Evolutionary conservation across 805 yeast genomes (phyloP).

Genomic region (Candida lessepsii): DNA sequence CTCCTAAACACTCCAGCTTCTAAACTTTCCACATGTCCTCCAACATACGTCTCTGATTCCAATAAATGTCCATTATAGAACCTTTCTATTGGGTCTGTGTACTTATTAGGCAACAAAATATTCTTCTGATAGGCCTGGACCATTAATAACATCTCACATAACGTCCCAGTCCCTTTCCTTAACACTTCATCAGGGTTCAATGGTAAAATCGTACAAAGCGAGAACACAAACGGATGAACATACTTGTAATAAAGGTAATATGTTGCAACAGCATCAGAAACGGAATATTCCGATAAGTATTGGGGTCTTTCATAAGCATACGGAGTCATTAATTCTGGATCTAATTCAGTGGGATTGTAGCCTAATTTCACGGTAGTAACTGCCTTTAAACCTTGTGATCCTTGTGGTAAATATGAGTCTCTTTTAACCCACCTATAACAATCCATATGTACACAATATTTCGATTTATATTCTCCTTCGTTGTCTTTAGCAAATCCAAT

Average conservation of each 20-base stretch:
- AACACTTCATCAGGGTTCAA: slow-evolving; percentile 94
- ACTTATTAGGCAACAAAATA: slow-evolving; percentile 89
- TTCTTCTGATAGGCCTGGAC: slow-evolving; percentile 84
- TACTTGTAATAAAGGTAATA: slow-evolving; percentile 93
- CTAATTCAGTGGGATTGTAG: slow-evolving; percentile 93
- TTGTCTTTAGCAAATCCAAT: slow-evolving; percentile 89
- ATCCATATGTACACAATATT: slow-evolving; percentile 95
- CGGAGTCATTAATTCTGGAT: slow-evolving; percentile 97
- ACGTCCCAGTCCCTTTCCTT: slow-evolving; percentile 96
- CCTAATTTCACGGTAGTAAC: slow-evolving; percentile 95
- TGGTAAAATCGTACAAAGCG: slow-evolving; percentile 93
- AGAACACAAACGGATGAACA: slow-evolving; percentile 95
- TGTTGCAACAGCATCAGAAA: slow-evolving; percentile 99
- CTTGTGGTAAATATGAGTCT: slow-evolving; percentile 96
- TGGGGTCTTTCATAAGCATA: slow-evolving; percentile 96
- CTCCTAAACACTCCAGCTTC: slow-evolving; percentile 98
- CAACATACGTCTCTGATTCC: slow-evolving; percentile 96
- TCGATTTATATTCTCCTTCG: slow-evolving; percentile 90
- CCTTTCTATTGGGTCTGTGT: slow-evolving; percentile 89
- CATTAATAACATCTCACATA: slow-evolving; percentile 96
- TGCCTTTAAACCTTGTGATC: slow-evolving; percentile 97
- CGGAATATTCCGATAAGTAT: slow-evolving; percentile 90
- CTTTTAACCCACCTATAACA: slow-evolving; percentile 97
- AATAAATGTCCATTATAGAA: slow-evolving; percentile 92
- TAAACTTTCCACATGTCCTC: slow-evolving; percentile 96